These are phyloP conservation scores for Mycena olivaceomarginata DNA, from an alignment of 768 basidiomycete species.

Conservation along the genomic window DNA sequence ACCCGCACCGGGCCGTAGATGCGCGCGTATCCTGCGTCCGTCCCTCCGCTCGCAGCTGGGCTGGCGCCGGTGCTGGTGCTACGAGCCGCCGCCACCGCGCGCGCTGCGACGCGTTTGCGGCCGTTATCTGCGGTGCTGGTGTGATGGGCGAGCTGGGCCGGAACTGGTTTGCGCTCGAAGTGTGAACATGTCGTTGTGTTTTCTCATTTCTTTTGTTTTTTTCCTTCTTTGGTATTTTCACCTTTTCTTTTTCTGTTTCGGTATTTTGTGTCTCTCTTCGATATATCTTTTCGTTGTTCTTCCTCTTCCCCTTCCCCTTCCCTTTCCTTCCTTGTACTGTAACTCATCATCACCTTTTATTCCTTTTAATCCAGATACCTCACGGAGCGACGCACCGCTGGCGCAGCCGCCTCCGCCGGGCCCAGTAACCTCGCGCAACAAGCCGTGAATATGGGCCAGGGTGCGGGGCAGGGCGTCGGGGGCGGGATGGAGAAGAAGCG, in stretches of 20 bases:
- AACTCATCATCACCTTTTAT: constrained; percentile 5
- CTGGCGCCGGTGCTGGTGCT: too few relatives aligned
- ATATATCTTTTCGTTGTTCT: background rate
- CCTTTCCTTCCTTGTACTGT: background rate
- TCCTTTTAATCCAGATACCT: constrained; percentile 68
- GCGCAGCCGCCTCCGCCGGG: background rate
- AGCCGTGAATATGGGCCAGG: constrained; percentile 7
- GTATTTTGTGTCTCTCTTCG: background rate
- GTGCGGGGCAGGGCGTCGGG: background rate
- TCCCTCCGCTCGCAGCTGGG: background rate
- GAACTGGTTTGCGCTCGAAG: too few relatives aligned
- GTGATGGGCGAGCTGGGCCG: too few relatives aligned
- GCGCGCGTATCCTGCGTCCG: too few relatives aligned
- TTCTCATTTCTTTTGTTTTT: background rate
- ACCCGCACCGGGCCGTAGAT: too few relatives aligned
- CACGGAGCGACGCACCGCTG: constrained; percentile 70
- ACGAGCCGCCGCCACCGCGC: background rate
- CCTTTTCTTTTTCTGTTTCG: background rate
- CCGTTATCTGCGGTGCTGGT: too few relatives aligned
- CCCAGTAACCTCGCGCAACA: background rate
- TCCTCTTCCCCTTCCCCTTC: background rate
- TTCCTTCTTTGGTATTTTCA: background rate
- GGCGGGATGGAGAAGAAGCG: constrained; percentile 39
- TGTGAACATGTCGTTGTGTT: background rate
- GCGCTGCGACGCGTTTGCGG: too few relatives aligned